Evolutionary conservation across 176 grass and related monocot species (phyloP), one percentile per base, ranked within the genome.

Genomic region (Areca catechu): DNA sequence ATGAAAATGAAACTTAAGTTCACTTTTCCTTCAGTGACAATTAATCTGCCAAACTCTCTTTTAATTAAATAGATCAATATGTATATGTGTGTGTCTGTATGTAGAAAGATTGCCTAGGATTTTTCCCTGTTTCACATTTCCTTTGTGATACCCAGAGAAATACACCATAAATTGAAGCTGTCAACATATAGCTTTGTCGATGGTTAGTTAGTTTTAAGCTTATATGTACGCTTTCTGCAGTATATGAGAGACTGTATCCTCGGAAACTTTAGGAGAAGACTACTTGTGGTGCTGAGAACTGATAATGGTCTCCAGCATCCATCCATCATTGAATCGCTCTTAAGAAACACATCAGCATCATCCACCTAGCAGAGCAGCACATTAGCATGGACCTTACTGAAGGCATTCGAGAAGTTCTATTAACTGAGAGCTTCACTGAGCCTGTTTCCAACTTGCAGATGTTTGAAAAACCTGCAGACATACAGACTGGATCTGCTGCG

Each of bases 221-320:
- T 72, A 49, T 16, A 68, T 27, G 23, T 58, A 65, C 68, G 63
- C 22, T 57, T 78, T 76, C 28, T 68, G 57, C 80, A 97, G 92
- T 97, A 97, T 80, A 97, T 91, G 92, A 97, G 92, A 82, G 92
- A 97, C 54, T 97, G 92, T 74, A 88, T 97, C 58, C 48, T 91
- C 63, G 86, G 83, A 30, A 97, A 97, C 78, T 97, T 97, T 66
- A 87, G 77, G 57, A 97, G 92, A 90, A 79, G 86, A 58, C 81
- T 97, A 57, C 86, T 91, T 74, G 80, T 71, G 49, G 72, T 97
- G 53, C 68, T 97, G 60, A 84, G 66, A 79, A 89, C 74, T 57
- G 92, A 97, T 65, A 97, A 70, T 64, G 88, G 83, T 37, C 84
- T 97, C 72, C 92, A 97, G 56, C 80, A 74, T 53, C 92, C 92